A percentile compares a stretch with the other conserved stretches of the same genome.
These are phyloP conservation scores for Monosporozyma yasuniensis DNA, from an alignment of 805 yeast genomes.

Conservation along the genomic window DNA sequence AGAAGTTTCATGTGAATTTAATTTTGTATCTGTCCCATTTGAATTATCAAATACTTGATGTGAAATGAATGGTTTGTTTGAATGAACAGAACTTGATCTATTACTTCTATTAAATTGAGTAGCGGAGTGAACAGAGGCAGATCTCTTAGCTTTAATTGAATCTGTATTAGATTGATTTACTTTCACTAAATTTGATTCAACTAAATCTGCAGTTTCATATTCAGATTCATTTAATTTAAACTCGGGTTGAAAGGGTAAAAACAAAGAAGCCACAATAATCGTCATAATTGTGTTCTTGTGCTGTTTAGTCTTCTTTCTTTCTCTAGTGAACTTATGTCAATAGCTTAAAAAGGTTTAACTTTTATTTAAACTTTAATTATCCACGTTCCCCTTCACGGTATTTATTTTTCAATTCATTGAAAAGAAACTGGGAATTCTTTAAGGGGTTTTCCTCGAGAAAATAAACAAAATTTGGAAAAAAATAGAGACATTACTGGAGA, in stretches of 20 bases:
- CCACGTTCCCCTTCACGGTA: too few relatives aligned
- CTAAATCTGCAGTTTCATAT: constrained; percentile 28
- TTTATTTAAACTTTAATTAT: too few relatives aligned
- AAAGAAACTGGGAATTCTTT: too few relatives aligned
- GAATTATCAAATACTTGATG: not conserved
- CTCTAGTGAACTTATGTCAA: too few relatives aligned
- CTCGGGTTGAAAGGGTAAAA: constrained; percentile 70
- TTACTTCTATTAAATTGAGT: not conserved
- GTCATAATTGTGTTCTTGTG: constrained; percentile 40
- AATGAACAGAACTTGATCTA: constrained; percentile 6
- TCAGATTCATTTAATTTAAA: constrained; percentile 26
- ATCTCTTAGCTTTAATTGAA: constrained; percentile 12
- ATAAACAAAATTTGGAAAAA: too few relatives aligned
- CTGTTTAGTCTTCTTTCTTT: not conserved
- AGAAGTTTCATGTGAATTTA: constrained; percentile 5
- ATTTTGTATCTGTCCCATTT: constrained; percentile 3
- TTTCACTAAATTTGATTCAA: constrained; percentile 21
- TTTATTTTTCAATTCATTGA: too few relatives aligned
- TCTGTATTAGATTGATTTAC: constrained; percentile 10
- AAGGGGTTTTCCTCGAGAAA: too few relatives aligned
- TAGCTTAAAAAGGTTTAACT: too few relatives aligned
- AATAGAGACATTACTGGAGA: too few relatives aligned
- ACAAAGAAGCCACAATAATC: constrained; percentile 61
- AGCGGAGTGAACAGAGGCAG: constrained; percentile 20
- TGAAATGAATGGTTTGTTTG: constrained; percentile 13